Percentiles rank a stretch among this genome's conserved stretches.
Conservation (phyloP, 352 stramenopile species). For the Phytophthora niederhauseri region DNA sequence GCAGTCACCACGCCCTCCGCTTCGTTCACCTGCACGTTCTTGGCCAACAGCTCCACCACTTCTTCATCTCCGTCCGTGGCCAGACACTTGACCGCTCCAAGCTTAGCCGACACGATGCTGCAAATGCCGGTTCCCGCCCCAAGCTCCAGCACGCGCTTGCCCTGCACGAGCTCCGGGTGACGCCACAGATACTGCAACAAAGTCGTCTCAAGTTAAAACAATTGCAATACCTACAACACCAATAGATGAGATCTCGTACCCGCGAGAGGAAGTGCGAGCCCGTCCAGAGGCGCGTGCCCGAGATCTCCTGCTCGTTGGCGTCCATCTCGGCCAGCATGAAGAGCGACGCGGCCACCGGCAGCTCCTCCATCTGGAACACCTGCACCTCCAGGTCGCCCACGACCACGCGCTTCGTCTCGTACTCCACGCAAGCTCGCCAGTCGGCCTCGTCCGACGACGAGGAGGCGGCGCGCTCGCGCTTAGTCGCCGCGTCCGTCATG, state of each 20-base stretch:
- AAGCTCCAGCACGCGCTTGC: conserved; percentile 66
- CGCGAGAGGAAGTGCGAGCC: conserved; percentile 67
- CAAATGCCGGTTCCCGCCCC: conserved; percentile 75
- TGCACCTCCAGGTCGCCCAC: conserved; percentile 51
- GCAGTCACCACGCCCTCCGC: conserved; percentile 31
- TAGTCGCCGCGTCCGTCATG: conserved; percentile 12
- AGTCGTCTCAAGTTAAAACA: conserved; percentile 4
- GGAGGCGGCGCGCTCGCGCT: conserved; percentile 16
- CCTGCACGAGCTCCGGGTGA: conserved; percentile 49
- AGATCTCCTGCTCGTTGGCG: conserved; percentile 73
- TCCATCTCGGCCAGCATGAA: conserved; percentile 72
- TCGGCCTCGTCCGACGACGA: conserved; percentile 48
- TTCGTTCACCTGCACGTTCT: conserved; percentile 58
- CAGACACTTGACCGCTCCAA: conserved; percentile 51
- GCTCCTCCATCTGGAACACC: conserved; percentile 68
- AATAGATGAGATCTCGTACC: conserved; percentile 20
- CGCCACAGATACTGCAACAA: conserved; percentile 51
- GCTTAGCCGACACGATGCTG: conserved; percentile 66
- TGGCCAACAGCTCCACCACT: conserved; percentile 52
- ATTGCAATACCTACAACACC: conserved; percentile 6
- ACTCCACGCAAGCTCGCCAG: conserved; percentile 61
- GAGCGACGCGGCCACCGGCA: conserved; percentile 55
- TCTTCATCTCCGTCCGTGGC: conserved; percentile 74
- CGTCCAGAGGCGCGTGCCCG: conserved; percentile 77
- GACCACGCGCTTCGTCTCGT: conserved; percentile 52